Conservation (phyloP, 2,329 filamentous ascomycete species). For the Tolypocladium inflatum region DNA sequence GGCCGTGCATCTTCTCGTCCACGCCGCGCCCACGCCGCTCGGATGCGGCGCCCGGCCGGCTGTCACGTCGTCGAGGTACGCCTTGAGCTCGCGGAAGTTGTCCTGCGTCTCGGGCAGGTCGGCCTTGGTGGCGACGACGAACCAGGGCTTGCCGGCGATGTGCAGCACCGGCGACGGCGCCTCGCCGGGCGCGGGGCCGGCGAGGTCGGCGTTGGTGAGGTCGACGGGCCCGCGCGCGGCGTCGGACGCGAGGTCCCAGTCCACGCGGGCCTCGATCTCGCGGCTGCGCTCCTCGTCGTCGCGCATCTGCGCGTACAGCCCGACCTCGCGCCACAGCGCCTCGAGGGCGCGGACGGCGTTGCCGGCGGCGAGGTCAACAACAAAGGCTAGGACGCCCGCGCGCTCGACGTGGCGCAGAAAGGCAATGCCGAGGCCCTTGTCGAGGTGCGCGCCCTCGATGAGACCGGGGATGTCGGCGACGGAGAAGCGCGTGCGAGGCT, state of each 20-base stretch:
- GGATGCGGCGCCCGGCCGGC: constrained; percentile 60
- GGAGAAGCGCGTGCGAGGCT: constrained; percentile 69
- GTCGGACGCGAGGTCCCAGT: constrained; percentile 48
- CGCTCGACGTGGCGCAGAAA: constrained; percentile 94
- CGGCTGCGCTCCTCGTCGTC: constrained; percentile 63
- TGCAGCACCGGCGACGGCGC: constrained; percentile 37
- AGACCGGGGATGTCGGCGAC: constrained; percentile 94
- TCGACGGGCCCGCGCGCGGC: constrained; percentile 15
- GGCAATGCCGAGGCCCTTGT: constrained; percentile 80
- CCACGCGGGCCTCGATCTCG: constrained; percentile 45
- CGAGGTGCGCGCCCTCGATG: constrained; percentile 84
- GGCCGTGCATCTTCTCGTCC: constrained; percentile 54
- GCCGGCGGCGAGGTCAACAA: constrained; percentile 73
- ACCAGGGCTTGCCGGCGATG: constrained; percentile 93
- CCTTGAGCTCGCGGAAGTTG: constrained; percentile 62
- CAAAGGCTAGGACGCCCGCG: constrained; percentile 85
- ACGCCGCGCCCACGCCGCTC: constrained; percentile 48
- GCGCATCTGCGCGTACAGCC: constrained; percentile 71
- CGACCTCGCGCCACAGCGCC: constrained; percentile 82
- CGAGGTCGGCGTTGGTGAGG: constrained; percentile 11
- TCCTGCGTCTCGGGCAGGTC: constrained; percentile 70
- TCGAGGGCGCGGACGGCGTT: constrained; percentile 73
- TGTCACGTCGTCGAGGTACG: constrained; percentile 60
- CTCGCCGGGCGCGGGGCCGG: constrained; percentile 1
- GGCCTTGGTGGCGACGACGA: constrained; percentile 88